phyloP scores from a whole-genome alignment of 1,139 yeast genomes.

The Lodderomyces pseudojiufengensis region DNA sequence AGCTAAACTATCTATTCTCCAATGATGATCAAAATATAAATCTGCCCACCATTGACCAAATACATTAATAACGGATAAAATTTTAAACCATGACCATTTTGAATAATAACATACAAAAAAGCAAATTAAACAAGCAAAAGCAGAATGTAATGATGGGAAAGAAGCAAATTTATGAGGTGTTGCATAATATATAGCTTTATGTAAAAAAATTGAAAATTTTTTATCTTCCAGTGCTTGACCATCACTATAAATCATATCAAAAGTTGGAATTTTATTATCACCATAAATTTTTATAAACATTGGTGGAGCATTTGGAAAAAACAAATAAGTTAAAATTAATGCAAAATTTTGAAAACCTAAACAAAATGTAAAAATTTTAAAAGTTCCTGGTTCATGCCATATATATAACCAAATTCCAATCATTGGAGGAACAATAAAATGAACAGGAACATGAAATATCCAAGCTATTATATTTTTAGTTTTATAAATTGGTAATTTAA shows the following conservation, averaged over 20 bases:
- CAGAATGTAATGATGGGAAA: conserved; percentile 62
- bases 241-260: conserved; percentile 63
- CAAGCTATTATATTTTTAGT: conserved; percentile 53
- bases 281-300: conserved; percentile 65
- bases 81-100: conserved; percentile 35
- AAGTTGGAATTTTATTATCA: conserved; percentile 48
- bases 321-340: conserved; percentile 58
- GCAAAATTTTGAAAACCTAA: conserved; percentile 55
- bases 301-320: conserved; percentile 67
- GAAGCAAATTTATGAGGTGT: conserved; percentile 71
- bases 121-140: conserved; percentile 54
- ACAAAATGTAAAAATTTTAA: conserved; percentile 47
- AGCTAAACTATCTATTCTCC: conserved; percentile 52
- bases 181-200: conserved; percentile 59
- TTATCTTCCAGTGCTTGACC: conserved; percentile 60
- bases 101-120: conserved; percentile 43
- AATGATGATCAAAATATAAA: conserved; percentile 68
- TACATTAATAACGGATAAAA: conserved; percentile 35
- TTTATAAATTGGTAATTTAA: conserved; percentile 28
- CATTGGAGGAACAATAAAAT: conserved; percentile 56
- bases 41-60: conserved; percentile 71
- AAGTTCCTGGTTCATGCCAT: conserved; percentile 59
- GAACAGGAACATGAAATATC: conserved; percentile 57
- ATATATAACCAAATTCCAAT: conserved; percentile 60
- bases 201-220: conserved; percentile 46